Percentiles rank a stretch among this genome's conserved stretches.
These are phyloP conservation scores for Lentinula lateritia DNA, from an alignment of 768 basidiomycete species.

Conservation along the genomic window DNA sequence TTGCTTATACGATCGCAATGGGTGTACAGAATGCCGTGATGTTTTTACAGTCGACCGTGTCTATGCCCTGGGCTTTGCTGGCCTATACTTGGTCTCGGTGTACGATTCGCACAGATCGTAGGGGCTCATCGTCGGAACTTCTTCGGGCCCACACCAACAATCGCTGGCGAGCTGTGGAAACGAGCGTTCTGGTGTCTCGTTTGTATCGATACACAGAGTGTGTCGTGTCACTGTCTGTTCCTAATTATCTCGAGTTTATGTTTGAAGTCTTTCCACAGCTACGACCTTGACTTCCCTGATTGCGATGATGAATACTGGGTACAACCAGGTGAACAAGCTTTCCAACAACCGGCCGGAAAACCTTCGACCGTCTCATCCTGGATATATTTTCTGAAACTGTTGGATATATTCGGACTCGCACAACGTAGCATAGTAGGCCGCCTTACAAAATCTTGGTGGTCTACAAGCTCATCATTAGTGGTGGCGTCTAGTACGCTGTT, in stretches of 20 bases:
- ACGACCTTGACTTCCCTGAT: constrained; percentile 49
- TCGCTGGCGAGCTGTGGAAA: constrained; percentile 70
- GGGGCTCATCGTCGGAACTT: too few species aligned
- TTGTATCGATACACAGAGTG: background rate
- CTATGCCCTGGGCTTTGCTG: too few species aligned
- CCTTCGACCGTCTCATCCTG: constrained; percentile 20
- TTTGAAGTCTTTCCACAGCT: constrained; percentile 23
- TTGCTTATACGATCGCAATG: too few species aligned
- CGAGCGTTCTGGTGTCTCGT: constrained; percentile 53
- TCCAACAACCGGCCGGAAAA: constrained; percentile 40
- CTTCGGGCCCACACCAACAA: too few species aligned
- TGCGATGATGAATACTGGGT: constrained; percentile 60
- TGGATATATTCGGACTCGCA: constrained; percentile 42
- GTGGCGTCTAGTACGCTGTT: background rate
- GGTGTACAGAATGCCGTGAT: too few species aligned
- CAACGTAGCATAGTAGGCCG: constrained; percentile 41
- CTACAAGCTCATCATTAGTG: too few species aligned
- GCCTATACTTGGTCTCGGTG: too few species aligned
- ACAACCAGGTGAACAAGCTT: constrained; percentile 29
- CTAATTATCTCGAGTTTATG: constrained; percentile 22
- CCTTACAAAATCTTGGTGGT: background rate
- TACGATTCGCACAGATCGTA: too few species aligned
- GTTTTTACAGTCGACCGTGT: too few species aligned
- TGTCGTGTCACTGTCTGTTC: background rate
- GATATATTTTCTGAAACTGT: constrained; percentile 33